phyloP scores from a whole-genome alignment of 1,139 yeast species.

The Yamadazyma songkhlaensis region DNA sequence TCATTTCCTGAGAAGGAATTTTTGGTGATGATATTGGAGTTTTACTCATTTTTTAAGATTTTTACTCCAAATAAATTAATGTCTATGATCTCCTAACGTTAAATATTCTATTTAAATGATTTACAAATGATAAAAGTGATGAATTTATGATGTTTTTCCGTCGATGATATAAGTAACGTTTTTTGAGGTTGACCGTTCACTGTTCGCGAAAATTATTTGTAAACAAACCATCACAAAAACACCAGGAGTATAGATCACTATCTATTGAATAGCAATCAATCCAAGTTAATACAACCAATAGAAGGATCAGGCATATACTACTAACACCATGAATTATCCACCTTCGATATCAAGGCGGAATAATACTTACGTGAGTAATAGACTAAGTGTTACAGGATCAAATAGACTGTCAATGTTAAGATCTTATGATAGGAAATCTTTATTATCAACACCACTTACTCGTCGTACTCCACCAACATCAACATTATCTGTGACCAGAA shows the following conservation, averaged over 20 bases:
- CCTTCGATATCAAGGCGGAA: conserved; percentile 7
- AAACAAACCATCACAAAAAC: background rate
- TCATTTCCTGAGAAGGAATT: conserved; percentile 5
- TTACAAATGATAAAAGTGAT: too few species aligned
- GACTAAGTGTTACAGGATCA: conserved; percentile 36
- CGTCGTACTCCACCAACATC: conserved; percentile 28
- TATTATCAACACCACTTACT: conserved; percentile 40
- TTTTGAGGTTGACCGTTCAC: background rate
- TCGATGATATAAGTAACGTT: too few species aligned
- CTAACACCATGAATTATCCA: conserved; percentile 3
- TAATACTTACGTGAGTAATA: conserved; percentile 8
- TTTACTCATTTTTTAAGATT: conserved; percentile 6
- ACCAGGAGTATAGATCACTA: background rate
- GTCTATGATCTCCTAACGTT: background rate
- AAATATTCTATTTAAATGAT: too few species aligned
- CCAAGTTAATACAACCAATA: too few species aligned
- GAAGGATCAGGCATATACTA: too few species aligned
- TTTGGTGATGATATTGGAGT: conserved; percentile 33
- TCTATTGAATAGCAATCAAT: background rate
- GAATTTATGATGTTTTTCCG: too few species aligned
- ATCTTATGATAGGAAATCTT: conserved; percentile 31
- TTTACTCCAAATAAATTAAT: background rate
- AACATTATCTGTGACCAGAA: conserved; percentile 9
- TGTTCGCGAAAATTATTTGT: conserved; percentile 4
- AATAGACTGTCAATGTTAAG: conserved; percentile 32